Evolutionary conservation across 106 monocot genomes (phyloP).

Genomic region (Acanthochlamys bracteata): DNA sequence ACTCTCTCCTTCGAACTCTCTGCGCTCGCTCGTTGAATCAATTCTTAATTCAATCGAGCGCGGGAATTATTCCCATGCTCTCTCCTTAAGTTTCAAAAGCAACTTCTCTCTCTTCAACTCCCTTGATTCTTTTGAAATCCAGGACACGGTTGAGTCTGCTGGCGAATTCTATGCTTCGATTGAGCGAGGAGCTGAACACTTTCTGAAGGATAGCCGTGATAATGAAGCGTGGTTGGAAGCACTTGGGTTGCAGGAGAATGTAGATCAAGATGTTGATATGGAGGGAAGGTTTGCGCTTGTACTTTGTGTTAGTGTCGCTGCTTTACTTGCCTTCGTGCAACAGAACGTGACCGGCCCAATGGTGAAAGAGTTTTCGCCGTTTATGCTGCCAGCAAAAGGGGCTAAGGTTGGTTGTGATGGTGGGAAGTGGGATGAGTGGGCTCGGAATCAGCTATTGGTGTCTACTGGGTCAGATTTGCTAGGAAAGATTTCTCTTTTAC

Average conservation of each 20-base stretch:
- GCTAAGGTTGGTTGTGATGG: slow-evolving; percentile 12
- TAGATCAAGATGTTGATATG: slow-evolving; percentile 4
- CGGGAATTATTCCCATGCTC: slow-evolving; percentile 54
- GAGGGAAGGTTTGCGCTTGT: slow-evolving; percentile 42
- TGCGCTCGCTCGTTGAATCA: slow-evolving; percentile 23
- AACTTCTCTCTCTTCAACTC: slow-evolving; percentile 30
- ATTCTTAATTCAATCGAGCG: slow-evolving; percentile 53
- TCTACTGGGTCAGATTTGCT: slow-evolving; percentile 73
- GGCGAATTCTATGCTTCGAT: slow-evolving; percentile 51
- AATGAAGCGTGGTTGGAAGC: slow-evolving; percentile 39
- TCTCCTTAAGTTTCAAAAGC: slow-evolving; percentile 34
- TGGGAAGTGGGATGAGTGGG: slow-evolving; percentile 80
- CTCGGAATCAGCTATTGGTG: slow-evolving; percentile 31
- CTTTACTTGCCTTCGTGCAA: slow-evolving; percentile 70
- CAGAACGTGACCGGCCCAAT: slow-evolving; percentile 84
- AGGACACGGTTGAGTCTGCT: slow-evolving; percentile 34
- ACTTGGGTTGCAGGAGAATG: slow-evolving; percentile 8
- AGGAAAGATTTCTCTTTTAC: slow-evolving; percentile 57
- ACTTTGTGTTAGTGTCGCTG: slow-evolving; percentile 64
- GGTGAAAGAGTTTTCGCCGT: slow-evolving; percentile 40
- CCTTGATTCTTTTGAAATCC: slow-evolving; percentile 36
- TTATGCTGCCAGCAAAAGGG: slow-evolving; percentile 26
- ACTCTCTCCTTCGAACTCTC: slow-evolving; percentile 7
- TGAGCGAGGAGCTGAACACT: slow-evolving; percentile 34
- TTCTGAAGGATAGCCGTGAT: slow-evolving; percentile 19